Evolutionary conservation across 1,139 yeast genomes (phyloP), one percentile per base, ranked within the genome.

Genomic region (Suhomyces yuchorum): DNA sequence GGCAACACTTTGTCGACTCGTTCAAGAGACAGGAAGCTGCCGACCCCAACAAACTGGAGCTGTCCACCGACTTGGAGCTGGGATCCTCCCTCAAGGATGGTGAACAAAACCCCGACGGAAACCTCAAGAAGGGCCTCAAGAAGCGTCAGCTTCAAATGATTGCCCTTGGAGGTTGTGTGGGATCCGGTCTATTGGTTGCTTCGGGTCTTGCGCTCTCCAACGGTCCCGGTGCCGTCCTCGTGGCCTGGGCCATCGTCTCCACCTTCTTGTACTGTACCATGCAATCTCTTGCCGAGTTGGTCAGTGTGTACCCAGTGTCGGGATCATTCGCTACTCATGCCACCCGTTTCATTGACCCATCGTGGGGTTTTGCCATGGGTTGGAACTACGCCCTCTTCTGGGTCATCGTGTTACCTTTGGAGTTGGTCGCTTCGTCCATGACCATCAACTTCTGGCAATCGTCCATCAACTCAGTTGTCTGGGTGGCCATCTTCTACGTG

Each of bases 311-410:
- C 65, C 91, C 92, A 9, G 81, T 84, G 34, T 75, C 84, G 24
- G 91, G 91, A 57, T 84, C 88, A n/a, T 85, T 85, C 63, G 80
- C 82, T 52, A 82, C 84, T 37, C 83, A 81, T 61, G 78, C 85
- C 55, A 77, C 85, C 3, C 73, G 87, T 53, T 85, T 85, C 55
- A 73, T 85, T 32, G 85, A 83, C 58, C 83, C 86, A 1, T 77
- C 89, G 9, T 81, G 87, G 81, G 91, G 90, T 37, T 88, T 88
- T 64, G 84, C 88, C 35, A 79, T 82, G 71, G 89, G 86, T 41
- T 80, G 84, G 80, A 84, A 84, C 65, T 85, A 84, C 62, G 82
- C 84, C 37, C 64, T 84, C 51, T 84, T 81, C 65, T 85, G 90
- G 91, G 73, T 84, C 17, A 77, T 85, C 46, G 83, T 84, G 39